phyloP scores from a whole-genome alignment of 139 green algal genomes.

The Chlamydomonas incerta region DNA sequence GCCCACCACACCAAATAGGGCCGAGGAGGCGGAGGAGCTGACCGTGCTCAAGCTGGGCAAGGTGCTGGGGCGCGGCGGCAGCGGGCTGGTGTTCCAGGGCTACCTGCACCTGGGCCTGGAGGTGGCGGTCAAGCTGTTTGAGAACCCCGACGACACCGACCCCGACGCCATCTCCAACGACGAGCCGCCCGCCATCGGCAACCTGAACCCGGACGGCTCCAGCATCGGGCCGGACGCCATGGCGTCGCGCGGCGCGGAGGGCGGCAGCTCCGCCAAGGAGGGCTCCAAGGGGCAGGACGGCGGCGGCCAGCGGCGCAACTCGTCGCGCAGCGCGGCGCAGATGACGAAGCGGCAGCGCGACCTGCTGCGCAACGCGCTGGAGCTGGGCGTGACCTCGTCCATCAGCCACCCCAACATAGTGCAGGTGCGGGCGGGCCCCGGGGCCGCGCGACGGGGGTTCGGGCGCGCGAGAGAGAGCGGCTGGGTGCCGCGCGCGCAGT shows the following conservation, averaged over 20 bases:
- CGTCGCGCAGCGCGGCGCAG: neutral
- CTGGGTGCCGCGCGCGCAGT: too few relatives aligned
- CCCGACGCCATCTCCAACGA: neutral
- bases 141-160: slow-evolving; percentile 42
- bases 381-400: slow-evolving; percentile 43
- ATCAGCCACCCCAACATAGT: slow-evolving; percentile 54
- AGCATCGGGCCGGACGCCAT: neutral
- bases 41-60: slow-evolving; percentile 35
- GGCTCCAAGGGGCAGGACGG: neutral
- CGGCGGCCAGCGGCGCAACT: too few relatives aligned
- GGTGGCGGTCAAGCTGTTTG: slow-evolving; percentile 42
- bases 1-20: neutral
- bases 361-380: slow-evolving; percentile 51
- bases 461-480: too few relatives aligned
- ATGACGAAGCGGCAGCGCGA: slow-evolving; percentile 37
- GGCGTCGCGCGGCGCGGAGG: neutral
- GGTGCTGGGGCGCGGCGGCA: slow-evolving; percentile 36
- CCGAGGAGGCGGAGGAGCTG: slow-evolving; percentile 37
- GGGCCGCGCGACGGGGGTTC: neutral
- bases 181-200: neutral
- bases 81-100: slow-evolving; percentile 43
- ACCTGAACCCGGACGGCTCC: neutral
- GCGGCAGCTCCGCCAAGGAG: neutral
- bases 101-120: slow-evolving; percentile 41
- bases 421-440: slow-evolving; percentile 22